phyloP scores from a whole-genome alignment of 179 eudicot species.

The Kewa caespitosa region DNA sequence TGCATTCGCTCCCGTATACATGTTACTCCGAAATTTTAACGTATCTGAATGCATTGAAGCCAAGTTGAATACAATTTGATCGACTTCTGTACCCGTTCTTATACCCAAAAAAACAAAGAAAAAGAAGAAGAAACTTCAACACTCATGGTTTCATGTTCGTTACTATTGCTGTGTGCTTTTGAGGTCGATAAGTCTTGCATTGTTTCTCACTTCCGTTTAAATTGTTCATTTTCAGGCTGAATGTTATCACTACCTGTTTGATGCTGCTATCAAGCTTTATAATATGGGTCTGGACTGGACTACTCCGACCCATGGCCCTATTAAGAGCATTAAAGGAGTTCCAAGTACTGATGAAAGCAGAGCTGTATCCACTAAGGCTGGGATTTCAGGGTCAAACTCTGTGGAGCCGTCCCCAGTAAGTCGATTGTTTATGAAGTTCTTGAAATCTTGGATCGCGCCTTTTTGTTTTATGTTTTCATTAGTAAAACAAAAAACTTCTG shows the following conservation, averaged over 20 bases:
- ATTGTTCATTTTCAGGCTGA: constrained; percentile 60
- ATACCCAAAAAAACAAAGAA: too few species aligned
- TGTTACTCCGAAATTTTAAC: not conserved
- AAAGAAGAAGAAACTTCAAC: too few species aligned
- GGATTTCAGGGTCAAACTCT: constrained; percentile 24
- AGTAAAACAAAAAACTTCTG: not conserved
- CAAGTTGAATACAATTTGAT: not conserved
- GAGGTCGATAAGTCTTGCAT: not conserved
- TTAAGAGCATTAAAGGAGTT: constrained; percentile 31
- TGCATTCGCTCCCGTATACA: not conserved
- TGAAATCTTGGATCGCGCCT: not conserved
- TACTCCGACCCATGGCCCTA: constrained; percentile 64
- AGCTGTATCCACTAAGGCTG: constrained; percentile 39
- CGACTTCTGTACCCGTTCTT: not conserved
- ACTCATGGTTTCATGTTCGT: not conserved
- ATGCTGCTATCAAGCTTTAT: constrained; percentile 80
- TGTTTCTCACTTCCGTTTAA: constrained; percentile 15
- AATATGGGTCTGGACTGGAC: constrained; percentile 77
- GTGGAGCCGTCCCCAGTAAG: constrained; percentile 57
- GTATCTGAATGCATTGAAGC: not conserved
- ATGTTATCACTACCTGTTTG: constrained; percentile 89
- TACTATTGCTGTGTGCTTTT: not conserved
- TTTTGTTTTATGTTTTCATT: not conserved
- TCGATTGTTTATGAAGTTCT: not conserved
- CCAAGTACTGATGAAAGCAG: constrained; percentile 25